Percentiles rank a stretch among this genome's conserved stretches.
Evolutionary conservation across 2,329 filamentous ascomycete species (phyloP).

Genomic region (Exophiala xenobiotica): DNA sequence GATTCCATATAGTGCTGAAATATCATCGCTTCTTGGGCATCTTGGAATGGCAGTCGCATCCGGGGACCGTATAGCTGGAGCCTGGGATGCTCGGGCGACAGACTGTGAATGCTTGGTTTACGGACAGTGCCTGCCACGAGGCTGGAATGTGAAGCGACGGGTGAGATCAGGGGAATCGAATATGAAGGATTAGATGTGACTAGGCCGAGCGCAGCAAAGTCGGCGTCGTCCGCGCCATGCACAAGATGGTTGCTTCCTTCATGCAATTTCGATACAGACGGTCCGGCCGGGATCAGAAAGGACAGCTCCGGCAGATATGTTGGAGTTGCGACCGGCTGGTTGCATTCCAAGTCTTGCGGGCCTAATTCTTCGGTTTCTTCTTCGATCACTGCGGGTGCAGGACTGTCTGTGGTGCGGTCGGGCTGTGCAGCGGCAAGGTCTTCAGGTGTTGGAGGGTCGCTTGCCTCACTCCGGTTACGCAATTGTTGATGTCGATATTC

Average conservation of each 20-base stretch:
- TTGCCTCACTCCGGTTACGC: neutral
- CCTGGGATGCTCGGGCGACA: neutral
- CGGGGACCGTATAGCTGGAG: neutral
- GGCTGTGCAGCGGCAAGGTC: neutral
- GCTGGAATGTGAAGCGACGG: neutral
- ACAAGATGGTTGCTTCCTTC: neutral
- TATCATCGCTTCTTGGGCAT: slow-evolving; percentile 8
- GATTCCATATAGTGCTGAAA: neutral
- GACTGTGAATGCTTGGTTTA: neutral
- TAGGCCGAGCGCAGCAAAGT: neutral
- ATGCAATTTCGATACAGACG: neutral
- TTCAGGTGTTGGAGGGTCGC: neutral
- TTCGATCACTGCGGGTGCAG: neutral
- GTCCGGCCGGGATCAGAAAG: neutral
- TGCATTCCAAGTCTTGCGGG: too few species aligned
- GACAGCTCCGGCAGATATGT: neutral
- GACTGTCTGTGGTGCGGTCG: neutral
- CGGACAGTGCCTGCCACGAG: neutral
- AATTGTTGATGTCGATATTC: slow-evolving; percentile 1
- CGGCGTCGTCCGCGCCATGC: neutral
- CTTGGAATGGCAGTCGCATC: slow-evolving; percentile 9
- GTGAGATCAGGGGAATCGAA: neutral
- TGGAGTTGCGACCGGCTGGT: neutral
- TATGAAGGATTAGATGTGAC: neutral
- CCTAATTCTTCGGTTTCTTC: neutral